Conservation (phyloP, 106 monocot species). For the Platanthera guangdongensis region DNA sequence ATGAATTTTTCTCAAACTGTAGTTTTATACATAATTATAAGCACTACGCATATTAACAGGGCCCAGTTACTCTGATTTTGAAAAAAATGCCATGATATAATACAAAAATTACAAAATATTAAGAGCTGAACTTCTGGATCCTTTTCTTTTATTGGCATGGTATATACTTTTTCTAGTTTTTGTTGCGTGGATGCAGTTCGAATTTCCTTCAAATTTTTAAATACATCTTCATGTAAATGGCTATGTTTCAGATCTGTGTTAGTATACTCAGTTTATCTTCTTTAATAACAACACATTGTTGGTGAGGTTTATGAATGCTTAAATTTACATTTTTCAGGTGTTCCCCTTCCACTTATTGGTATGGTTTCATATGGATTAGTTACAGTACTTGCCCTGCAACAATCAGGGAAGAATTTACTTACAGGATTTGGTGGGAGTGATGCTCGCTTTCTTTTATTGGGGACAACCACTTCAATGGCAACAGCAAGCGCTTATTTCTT, state of each 20-base stretch:
- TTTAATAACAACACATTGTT: background rate
- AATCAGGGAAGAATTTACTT: constrained; percentile 32
- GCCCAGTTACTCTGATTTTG: too few species aligned
- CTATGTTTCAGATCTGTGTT: background rate
- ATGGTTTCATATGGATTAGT: constrained; percentile 78
- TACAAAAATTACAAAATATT: too few species aligned
- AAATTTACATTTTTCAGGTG: constrained; percentile 38
- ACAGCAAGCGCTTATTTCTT: constrained; percentile 94
- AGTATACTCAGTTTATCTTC: background rate
- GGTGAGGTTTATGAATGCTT: background rate
- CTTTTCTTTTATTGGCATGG: too few species aligned
- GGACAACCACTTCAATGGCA: constrained; percentile 73
- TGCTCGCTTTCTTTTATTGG: constrained; percentile 46
- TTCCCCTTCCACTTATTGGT: constrained; percentile 81
- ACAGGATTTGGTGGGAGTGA: constrained; percentile 38
- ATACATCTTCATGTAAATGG: background rate
- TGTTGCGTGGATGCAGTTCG: background rate
- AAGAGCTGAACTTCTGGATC: too few species aligned
- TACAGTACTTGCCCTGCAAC: constrained; percentile 50
- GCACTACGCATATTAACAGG: too few species aligned
- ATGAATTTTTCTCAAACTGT: too few species aligned
- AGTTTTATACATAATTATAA: too few species aligned
- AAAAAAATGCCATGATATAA: too few species aligned
- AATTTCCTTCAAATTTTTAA: background rate
- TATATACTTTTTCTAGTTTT: background rate